phyloP scores from a whole-genome alignment of 495 filamentous ascomycete genomes.

The Bombardia bombarda region DNA sequence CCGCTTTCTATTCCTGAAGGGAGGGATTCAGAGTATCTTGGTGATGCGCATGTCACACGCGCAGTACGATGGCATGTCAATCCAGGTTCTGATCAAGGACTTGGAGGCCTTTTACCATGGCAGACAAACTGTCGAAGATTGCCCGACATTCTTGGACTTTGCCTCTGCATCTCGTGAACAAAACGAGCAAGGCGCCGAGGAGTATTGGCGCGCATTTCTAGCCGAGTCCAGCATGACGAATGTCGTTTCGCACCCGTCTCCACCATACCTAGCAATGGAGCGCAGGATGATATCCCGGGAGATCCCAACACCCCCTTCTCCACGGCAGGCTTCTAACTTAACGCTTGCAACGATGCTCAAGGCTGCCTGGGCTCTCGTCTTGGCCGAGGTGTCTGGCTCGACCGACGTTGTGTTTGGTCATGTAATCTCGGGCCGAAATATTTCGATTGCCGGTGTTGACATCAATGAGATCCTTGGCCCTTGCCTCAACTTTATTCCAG shows the following conservation, averaged over 20 bases:
- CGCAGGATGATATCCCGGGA: neutral
- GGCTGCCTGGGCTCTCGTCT: conserved; percentile 48
- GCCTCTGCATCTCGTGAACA: conserved; percentile 42
- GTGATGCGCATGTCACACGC: conserved; percentile 60
- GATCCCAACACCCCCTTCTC: neutral
- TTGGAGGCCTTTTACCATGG: conserved; percentile 48
- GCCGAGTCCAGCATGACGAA: conserved; percentile 38
- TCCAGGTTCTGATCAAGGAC: conserved; percentile 47
- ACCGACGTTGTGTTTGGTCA: conserved; percentile 49
- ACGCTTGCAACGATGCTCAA: conserved; percentile 46
- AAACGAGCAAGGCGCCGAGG: conserved; percentile 21
- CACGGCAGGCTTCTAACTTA: conserved; percentile 23
- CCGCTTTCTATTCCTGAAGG: conserved; percentile 42
- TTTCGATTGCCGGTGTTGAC: conserved; percentile 43
- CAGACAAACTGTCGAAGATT: conserved; percentile 29
- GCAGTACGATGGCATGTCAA: conserved; percentile 59
- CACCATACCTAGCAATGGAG: too few relatives aligned
- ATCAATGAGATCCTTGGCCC: conserved; percentile 32
- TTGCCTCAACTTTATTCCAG: conserved; percentile 54
- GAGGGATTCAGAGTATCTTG: conserved; percentile 42
- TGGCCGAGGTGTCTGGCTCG: conserved; percentile 36
- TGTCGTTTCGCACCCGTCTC: conserved; percentile 14
- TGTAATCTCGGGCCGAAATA: conserved; percentile 49
- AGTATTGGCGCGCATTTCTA: conserved; percentile 49
- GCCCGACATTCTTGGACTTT: conserved; percentile 47